These are phyloP conservation scores for Hypoxylon sp. DNA, from an alignment of 2,329 filamentous ascomycete genomes.

Conservation along the genomic window DNA sequence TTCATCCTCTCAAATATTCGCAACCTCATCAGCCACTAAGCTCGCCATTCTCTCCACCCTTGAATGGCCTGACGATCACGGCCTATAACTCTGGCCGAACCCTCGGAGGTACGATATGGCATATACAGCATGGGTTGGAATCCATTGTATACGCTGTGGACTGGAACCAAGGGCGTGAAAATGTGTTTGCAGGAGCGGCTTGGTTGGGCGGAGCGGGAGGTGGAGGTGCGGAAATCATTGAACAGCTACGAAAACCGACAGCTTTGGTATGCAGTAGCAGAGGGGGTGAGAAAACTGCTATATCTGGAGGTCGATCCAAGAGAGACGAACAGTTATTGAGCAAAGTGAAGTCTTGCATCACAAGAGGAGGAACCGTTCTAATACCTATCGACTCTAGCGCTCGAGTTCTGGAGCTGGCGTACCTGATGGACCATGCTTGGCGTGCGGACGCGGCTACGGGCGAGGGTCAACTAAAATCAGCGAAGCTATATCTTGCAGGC, in stretches of 20 bases:
- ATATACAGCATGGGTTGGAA: conserved; percentile 95
- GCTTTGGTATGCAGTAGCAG: conserved; percentile 91
- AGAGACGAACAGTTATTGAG: conserved; percentile 86
- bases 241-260: conserved; percentile 91
- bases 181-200: conserved; percentile 90
- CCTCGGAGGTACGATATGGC: conserved; percentile 97
- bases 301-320: conserved; percentile 77
- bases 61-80: conserved; percentile 92
- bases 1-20: conserved; percentile 94
- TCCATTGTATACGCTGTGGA: conserved; percentile 98
- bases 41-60: conserved; percentile 85
- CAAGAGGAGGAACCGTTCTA: conserved; percentile 86
- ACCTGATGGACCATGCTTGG: conserved; percentile 93
- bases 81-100: conserved; percentile 97
- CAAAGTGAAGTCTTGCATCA: conserved; percentile 80
- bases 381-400: conserved; percentile 96
- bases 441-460: conserved; percentile 66
- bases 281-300: conserved; percentile 75
- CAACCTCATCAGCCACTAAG: conserved; percentile 91
- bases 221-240: conserved; percentile 88
- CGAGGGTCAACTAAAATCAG: conserved; percentile 60
- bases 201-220: conserved; percentile 87
- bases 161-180: conserved; percentile 98
- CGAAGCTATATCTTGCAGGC: conserved; percentile 82
- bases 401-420: conserved; percentile 90